Evolutionary conservation across 2,329 filamentous ascomycete genomes (phyloP).

Genomic region (Calonectria pseudoturangicola): DNA sequence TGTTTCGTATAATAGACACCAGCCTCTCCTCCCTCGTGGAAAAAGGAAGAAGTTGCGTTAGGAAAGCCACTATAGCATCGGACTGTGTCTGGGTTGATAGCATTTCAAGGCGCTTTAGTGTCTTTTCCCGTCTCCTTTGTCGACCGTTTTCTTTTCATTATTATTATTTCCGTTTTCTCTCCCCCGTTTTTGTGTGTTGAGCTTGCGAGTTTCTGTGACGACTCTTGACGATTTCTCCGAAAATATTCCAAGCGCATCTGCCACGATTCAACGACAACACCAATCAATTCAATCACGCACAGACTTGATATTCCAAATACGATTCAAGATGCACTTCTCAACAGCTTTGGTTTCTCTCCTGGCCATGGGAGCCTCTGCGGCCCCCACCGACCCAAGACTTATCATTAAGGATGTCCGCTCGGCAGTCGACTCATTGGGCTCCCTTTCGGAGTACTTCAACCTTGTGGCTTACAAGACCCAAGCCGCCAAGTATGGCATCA

Average conservation of each 20-base stretch:
- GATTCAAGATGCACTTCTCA: constrained; percentile 70
- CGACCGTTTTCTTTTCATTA: constrained; percentile 51
- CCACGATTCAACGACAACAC: constrained; percentile 26
- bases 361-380: constrained; percentile 67
- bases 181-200: constrained; percentile 46
- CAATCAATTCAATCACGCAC: not conserved
- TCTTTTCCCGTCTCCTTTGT: constrained; percentile 46
- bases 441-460: constrained; percentile 78
- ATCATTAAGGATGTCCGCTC: constrained; percentile 62
- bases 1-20: constrained; percentile 54
- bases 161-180: constrained; percentile 47
- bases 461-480: constrained; percentile 74
- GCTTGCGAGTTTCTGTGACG: constrained; percentile 36
- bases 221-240: constrained; percentile 41
- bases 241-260: constrained; percentile 35
- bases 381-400: constrained; percentile 63
- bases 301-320: constrained; percentile 31
- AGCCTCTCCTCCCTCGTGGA: constrained; percentile 38
- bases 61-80: constrained; percentile 49
- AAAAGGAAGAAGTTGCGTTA: constrained; percentile 41
- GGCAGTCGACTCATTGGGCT: constrained; percentile 63
- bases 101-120: constrained; percentile 48
- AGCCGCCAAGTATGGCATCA: constrained; percentile 63
- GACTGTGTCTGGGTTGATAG: constrained; percentile 17
- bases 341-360: constrained; percentile 67